phyloP scores from a whole-genome alignment of 345 rosid genomes.

The Lagerstroemia speciosa region DNA sequence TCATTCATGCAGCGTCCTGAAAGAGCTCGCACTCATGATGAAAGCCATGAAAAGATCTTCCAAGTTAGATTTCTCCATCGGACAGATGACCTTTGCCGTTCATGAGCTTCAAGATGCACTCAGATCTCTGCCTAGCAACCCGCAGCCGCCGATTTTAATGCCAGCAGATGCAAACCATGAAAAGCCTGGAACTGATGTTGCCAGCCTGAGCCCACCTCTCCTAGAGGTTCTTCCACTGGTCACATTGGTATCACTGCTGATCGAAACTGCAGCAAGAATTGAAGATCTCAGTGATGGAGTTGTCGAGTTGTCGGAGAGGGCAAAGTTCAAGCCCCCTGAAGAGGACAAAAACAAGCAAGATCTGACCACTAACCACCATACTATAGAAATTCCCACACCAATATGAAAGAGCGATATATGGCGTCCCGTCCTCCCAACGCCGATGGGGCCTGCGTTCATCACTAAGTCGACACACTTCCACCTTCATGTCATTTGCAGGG shows the following conservation, averaged over 20 bases:
- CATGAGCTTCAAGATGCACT: conserved; percentile 45
- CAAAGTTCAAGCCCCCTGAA: conserved; percentile 40
- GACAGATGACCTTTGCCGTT: conserved; percentile 48
- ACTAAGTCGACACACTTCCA: neutral
- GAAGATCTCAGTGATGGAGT: conserved; percentile 39
- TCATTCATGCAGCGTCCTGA: conserved; percentile 30
- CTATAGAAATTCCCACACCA: conserved; percentile 6
- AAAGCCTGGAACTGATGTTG: conserved; percentile 11
- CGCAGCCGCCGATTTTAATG: neutral
- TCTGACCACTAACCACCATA: conserved; percentile 7
- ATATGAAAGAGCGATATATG: no score
- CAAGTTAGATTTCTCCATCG: conserved; percentile 27
- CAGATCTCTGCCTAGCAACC: conserved; percentile 30
- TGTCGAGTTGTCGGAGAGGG: conserved; percentile 37
- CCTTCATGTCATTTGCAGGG: neutral
- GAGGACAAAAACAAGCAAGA: conserved; percentile 14
- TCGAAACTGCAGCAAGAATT: conserved; percentile 46
- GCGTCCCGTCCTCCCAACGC: no score
- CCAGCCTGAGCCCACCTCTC: conserved; percentile 20
- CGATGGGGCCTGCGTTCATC: conserved; percentile 10
- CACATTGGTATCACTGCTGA: conserved; percentile 46
- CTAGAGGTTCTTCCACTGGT: conserved; percentile 49
- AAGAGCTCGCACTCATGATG: conserved; percentile 38
- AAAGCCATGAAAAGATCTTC: conserved; percentile 39
- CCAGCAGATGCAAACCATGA: conserved; percentile 9